Conservation (phyloP, 1,284 basidiomycete species). For the Phellopilus nigrolimitatus region DNA sequence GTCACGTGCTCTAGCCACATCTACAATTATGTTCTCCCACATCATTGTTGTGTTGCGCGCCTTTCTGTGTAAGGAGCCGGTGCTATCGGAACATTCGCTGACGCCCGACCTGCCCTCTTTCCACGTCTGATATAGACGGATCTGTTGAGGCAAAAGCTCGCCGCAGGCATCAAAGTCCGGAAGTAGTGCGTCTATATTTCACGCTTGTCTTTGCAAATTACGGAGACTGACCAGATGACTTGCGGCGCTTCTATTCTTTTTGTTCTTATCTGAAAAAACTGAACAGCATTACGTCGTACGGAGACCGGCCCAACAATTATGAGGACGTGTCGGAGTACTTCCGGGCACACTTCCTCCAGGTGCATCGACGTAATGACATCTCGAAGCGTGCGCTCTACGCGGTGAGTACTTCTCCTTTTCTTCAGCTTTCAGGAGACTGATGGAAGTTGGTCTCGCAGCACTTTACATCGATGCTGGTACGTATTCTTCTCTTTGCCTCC, state of each 20-base stretch:
- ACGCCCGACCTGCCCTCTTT: background rate
- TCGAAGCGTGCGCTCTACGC: slow-evolving; percentile 55
- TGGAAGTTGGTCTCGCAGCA: slow-evolving; percentile 42
- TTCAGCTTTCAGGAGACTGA: slow-evolving; percentile 4
- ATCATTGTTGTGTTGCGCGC: background rate
- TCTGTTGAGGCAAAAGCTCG: slow-evolving; percentile 60
- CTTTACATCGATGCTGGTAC: slow-evolving; percentile 71
- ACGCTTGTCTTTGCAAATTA: background rate
- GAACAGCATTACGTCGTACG: slow-evolving; percentile 72
- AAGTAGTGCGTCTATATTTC: slow-evolving; percentile 53
- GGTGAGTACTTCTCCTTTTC: slow-evolving; percentile 38
- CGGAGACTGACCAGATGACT: background rate
- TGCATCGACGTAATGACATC: slow-evolving; percentile 60
- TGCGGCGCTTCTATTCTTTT: background rate
- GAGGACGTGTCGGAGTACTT: slow-evolving; percentile 73
- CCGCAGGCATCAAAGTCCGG: slow-evolving; percentile 56
- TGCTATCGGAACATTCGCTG: background rate
- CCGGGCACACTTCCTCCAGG: slow-evolving; percentile 70
- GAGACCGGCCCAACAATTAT: slow-evolving; percentile 65
- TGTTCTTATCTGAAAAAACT: background rate
- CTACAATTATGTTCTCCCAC: background rate
- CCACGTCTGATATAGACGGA: slow-evolving; percentile 44
- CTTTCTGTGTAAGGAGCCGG: background rate
- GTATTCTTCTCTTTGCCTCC: slow-evolving; percentile 24
- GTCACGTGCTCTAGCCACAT: background rate